Evolutionary conservation across 148 eudicot species (phyloP).

Genomic region (Silene conica): DNA sequence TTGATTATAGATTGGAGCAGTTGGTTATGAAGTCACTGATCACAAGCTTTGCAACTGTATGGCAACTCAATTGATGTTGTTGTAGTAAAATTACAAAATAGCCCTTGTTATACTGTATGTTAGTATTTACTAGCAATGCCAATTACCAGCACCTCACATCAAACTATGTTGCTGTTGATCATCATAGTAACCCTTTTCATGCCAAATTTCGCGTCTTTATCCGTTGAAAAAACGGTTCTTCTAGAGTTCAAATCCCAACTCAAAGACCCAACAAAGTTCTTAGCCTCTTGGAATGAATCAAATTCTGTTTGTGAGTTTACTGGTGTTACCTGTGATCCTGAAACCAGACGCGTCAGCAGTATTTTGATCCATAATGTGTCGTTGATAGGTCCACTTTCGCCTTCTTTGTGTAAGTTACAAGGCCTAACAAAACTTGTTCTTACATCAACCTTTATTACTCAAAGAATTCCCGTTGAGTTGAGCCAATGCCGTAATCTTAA

Average conservation of each 20-base stretch:
- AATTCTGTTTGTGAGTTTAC: constrained; percentile 54
- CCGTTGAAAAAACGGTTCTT: constrained; percentile 51
- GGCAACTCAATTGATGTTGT: not conserved
- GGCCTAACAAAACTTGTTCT: constrained; percentile 51
- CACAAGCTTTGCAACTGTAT: constrained; percentile 21
- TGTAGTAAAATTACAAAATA: constrained; percentile 18
- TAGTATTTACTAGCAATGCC: constrained; percentile 31
- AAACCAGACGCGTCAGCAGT: constrained; percentile 41
- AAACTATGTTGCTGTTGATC: constrained; percentile 28
- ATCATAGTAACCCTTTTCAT: constrained; percentile 33
- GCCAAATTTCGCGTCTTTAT: constrained; percentile 26
- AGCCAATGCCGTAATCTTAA: constrained; percentile 43
- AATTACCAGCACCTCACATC: not conserved
- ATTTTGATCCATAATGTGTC: constrained; percentile 55
- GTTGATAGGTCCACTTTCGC: constrained; percentile 54
- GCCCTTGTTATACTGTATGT: constrained; percentile 12
- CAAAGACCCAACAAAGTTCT: constrained; percentile 56
- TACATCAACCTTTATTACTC: constrained; percentile 42
- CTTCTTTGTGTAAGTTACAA: constrained; percentile 50
- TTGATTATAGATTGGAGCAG: constrained; percentile 11
- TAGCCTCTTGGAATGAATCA: constrained; percentile 60
- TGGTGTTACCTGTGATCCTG: constrained; percentile 64
- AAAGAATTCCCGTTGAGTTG: constrained; percentile 47
- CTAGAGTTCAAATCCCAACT: constrained; percentile 72
- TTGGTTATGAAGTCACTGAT: constrained; percentile 18